Conservation (phyloP, 2,329 filamentous ascomycete species). For the Mariannaea elegans region DNA sequence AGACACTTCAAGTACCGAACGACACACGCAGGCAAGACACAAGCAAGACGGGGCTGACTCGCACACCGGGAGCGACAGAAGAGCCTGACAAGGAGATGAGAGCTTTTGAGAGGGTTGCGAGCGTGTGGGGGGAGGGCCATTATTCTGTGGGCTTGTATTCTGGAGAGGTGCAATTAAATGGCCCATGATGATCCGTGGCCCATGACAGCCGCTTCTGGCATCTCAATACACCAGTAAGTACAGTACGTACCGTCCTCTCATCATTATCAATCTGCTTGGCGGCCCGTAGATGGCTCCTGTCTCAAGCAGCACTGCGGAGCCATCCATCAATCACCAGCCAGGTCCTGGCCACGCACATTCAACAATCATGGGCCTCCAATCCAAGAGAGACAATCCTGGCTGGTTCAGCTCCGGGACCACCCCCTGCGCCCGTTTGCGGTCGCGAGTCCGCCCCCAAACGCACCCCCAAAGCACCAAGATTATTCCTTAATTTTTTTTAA, state of each 20-base stretch:
- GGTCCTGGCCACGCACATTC: constrained; percentile 34
- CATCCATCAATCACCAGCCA: constrained; percentile 36
- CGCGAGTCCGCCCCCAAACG: constrained; percentile 33
- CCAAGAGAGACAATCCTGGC: constrained; percentile 26
- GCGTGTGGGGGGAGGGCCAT: constrained; percentile 15
- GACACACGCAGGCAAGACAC: neutral
- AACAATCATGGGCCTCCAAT: constrained; percentile 19
- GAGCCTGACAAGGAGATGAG: constrained; percentile 3
- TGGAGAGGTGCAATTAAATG: neutral
- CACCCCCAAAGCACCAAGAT: constrained; percentile 20
- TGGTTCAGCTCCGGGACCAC: constrained; percentile 18
- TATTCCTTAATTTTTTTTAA: neutral
- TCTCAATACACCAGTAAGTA: no score
- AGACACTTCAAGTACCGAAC: neutral
- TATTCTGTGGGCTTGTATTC: constrained; percentile 12
- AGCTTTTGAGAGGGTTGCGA: constrained; percentile 9
- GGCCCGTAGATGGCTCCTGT: constrained; percentile 24
- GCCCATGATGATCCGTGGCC: neutral
- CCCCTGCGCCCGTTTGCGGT: constrained; percentile 37
- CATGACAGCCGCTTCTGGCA: neutral
- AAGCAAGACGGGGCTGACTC: neutral
- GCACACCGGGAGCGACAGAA: neutral
- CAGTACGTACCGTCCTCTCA: constrained; percentile 2
- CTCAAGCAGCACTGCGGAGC: constrained; percentile 21
- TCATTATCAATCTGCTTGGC: constrained; percentile 31